These are phyloP conservation scores for Xenoacremonium recifei DNA, from an alignment of 2,329 filamentous ascomycete species.

Conservation along the genomic window DNA sequence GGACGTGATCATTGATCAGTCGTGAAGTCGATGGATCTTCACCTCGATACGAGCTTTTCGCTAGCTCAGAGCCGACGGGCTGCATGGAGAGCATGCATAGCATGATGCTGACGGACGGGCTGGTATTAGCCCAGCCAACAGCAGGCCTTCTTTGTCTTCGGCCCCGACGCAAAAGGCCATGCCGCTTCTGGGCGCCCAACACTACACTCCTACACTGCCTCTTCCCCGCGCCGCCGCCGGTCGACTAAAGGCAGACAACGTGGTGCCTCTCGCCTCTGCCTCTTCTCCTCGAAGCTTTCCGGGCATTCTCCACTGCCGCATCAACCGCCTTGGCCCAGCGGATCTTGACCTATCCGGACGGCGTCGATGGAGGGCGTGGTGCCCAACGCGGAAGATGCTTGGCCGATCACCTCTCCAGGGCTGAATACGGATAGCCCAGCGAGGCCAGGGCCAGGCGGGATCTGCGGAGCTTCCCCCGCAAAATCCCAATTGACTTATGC, in stretches of 20 bases:
- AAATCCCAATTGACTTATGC: background rate
- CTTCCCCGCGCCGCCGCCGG: background rate
- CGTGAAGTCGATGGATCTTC: constrained; percentile 12
- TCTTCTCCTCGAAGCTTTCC: no score
- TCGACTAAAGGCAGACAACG: background rate
- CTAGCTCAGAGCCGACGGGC: constrained; percentile 8
- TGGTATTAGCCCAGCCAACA: no score
- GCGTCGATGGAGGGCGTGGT: background rate
- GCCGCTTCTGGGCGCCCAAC: no score
- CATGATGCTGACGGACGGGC: no score
- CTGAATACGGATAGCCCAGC: background rate
- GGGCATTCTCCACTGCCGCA: background rate
- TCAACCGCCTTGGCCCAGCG: background rate
- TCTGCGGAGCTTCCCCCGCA: background rate
- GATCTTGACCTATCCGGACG: background rate
- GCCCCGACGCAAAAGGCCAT: background rate
- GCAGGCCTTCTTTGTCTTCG: no score
- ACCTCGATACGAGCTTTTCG: constrained; percentile 17
- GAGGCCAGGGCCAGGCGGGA: background rate
- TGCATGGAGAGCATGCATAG: no score
- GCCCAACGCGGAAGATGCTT: background rate
- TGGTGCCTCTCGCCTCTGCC: no score
- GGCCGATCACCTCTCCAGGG: background rate
- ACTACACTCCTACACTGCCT: background rate
- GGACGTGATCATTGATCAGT: constrained; percentile 21